Evolutionary conservation across 2,329 filamentous ascomycete species (phyloP).

Genomic region (Macrophomina pseudophaseolina): DNA sequence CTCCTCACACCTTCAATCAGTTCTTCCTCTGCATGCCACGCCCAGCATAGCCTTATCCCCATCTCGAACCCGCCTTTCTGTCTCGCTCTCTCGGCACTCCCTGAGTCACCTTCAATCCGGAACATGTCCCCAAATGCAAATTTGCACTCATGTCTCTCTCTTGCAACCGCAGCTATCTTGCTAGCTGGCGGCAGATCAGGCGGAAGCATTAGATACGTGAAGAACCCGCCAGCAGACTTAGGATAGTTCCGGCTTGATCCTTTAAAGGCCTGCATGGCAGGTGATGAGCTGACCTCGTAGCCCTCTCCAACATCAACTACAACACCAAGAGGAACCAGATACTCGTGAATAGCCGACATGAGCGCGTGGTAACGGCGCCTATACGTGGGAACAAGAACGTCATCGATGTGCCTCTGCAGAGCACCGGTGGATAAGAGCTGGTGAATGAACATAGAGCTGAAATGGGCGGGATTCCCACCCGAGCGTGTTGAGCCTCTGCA

Average conservation of each 20-base stretch:
- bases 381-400: constrained; percentile 62
- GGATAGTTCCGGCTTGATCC: constrained; percentile 36
- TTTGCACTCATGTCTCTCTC: constrained; percentile 67
- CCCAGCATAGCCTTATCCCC: constrained; percentile 70
- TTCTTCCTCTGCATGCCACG: constrained; percentile 68
- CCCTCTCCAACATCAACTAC: background rate
- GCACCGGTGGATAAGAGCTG: constrained; percentile 58
- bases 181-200: constrained; percentile 59
- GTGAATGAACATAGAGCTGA: constrained; percentile 62
- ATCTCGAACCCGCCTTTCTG: constrained; percentile 60
- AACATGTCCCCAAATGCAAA: constrained; percentile 74
- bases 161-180: constrained; percentile 62
- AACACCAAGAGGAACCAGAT: constrained; percentile 69
- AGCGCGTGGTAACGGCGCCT: constrained; percentile 60
- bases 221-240: constrained; percentile 76
- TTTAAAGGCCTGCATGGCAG: constrained; percentile 43
- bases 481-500: constrained; percentile 61
- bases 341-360: constrained; percentile 61
- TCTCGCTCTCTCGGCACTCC: constrained; percentile 7
- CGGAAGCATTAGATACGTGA: constrained; percentile 74
- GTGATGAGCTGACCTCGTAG: background rate
- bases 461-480: constrained; percentile 64
- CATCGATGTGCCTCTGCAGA: constrained; percentile 59
- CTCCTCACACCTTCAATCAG: constrained; percentile 68
- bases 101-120: constrained; percentile 56